Evolutionary conservation across 1,139 yeast species (phyloP).

Genomic region (Taphrina deformans): DNA sequence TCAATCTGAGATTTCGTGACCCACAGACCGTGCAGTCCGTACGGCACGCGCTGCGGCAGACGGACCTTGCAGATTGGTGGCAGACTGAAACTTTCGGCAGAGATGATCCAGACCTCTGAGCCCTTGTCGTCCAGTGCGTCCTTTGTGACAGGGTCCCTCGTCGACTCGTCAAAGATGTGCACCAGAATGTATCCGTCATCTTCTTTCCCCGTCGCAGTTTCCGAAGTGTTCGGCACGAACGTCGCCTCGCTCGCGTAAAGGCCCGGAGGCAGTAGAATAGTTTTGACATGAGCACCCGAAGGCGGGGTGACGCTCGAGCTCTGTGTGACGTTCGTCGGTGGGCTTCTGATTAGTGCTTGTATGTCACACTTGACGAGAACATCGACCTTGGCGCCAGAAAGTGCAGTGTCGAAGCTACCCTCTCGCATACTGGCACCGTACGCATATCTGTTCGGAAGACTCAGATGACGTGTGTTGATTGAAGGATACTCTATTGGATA

Average conservation of each 20-base stretch:
- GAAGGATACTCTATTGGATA: slow-evolving; percentile 35
- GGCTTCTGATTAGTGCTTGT: slow-evolving; percentile 13
- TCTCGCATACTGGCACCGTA: slow-evolving; percentile 31
- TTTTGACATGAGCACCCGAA: neutral
- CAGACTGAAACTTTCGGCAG: slow-evolving; percentile 11
- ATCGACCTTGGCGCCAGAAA: slow-evolving; percentile 34
- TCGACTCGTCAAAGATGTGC: slow-evolving; percentile 27
- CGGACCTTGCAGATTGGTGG: slow-evolving; percentile 22
- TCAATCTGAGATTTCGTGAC: slow-evolving; percentile 26
- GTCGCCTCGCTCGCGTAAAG: slow-evolving; percentile 32
- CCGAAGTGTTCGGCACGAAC: slow-evolving; percentile 9
- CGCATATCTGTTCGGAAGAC: slow-evolving; percentile 18
- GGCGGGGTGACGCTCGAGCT: slow-evolving; percentile 26
- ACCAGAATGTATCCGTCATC: slow-evolving; percentile 32
- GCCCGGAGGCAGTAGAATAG: slow-evolving; percentile 19
- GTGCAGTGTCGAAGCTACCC: slow-evolving; percentile 33
- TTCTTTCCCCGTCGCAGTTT: neutral
- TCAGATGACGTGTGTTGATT: slow-evolving; percentile 25
- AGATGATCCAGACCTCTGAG: slow-evolving; percentile 32
- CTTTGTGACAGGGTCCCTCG: slow-evolving; percentile 10
- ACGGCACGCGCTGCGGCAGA: slow-evolving; percentile 33
- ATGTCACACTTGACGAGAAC: slow-evolving; percentile 31
- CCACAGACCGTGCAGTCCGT: slow-evolving; percentile 33
- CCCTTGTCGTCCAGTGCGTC: slow-evolving; percentile 21
- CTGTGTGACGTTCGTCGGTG: slow-evolving; percentile 17